Base-by-base conservation (phyloP, 164 flowering plant species). In the Litsea cubeba region DNA sequence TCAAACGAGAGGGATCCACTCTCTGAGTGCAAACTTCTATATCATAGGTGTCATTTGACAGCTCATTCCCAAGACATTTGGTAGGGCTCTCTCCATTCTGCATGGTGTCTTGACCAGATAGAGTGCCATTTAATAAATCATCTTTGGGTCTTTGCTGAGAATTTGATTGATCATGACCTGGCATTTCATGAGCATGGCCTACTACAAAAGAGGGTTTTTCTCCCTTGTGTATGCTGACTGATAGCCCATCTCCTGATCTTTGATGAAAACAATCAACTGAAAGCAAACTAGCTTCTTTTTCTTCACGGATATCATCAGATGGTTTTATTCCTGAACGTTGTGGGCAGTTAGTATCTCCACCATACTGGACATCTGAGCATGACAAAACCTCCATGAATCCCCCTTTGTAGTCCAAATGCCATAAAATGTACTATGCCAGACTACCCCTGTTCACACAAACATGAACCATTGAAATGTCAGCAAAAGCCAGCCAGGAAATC, bases 321-420 rank as follows among this genome's bases (percentile, higher is more conserved):
- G 78, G 32, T 50, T 71, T 68, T 64, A 79, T 75, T 65, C 81
- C 80, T 10, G 87, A 70, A 65, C 72, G 74, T 68, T 86, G 83
- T 72, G 88, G 74, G 73, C 86, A 76, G 77, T 81, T 82, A 62
- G 88, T 68, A 63, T 92, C 88, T 71, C 88, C 84, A 75, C 70
- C 86, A 81, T 81, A 82, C 67, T 80, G 86, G 76, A 85, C 80
- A 69, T 77, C 84, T 64, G 90, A 82, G 79, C 82, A 85, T 63
- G 89, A 78, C 78, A 87, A 79, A 66, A 88, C 86, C 85, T 89
- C 89, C 93, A 90, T 89, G n/a, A 70, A 78, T 66, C 75, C 73
- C 71, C 51, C 63, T 73, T 68, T 70, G 64, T 74, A 70, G 67
- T 72, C 60, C 26, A 30, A 67, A 65, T 67, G 69, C 76, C 76